phyloP scores from a whole-genome alignment of 1,284 basidiomycete species.

The Ceratobasidium sp. region DNA sequence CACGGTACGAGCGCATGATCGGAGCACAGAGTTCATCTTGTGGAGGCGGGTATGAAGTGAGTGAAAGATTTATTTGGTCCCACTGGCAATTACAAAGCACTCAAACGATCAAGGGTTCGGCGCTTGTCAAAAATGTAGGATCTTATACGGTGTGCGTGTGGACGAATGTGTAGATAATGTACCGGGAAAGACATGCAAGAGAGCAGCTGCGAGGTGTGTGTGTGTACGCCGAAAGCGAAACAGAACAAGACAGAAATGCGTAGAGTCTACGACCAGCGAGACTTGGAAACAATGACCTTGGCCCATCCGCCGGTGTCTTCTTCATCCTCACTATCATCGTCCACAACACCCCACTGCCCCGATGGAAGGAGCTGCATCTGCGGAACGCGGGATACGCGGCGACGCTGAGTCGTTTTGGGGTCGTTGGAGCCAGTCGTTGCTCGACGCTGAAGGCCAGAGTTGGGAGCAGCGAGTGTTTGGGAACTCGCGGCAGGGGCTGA shows the following conservation, averaged over 20 bases:
- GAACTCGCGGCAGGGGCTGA: background rate
- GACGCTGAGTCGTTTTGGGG: slow-evolving; percentile 12
- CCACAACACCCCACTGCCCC: slow-evolving; percentile 46
- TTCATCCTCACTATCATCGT: slow-evolving; percentile 45
- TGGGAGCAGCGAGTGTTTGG: slow-evolving; percentile 8
- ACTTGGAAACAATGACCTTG: slow-evolving; percentile 45
- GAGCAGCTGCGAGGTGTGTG: background rate
- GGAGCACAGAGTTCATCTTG: slow-evolving; percentile 33
- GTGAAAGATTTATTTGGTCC: slow-evolving; percentile 4
- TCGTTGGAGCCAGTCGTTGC: slow-evolving; percentile 11
- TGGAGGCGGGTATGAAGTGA: background rate
- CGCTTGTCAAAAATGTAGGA: slow-evolving; percentile 2
- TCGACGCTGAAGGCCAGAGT: slow-evolving; percentile 17
- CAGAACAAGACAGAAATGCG: background rate
- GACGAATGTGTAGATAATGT: slow-evolving; percentile 31
- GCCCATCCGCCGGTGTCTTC: slow-evolving; percentile 46
- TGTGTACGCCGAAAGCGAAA: slow-evolving; percentile 13
- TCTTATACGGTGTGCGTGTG: background rate
- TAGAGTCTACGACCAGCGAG: slow-evolving; percentile 38
- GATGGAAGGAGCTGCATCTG: slow-evolving; percentile 45
- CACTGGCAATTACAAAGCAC: slow-evolving; percentile 18
- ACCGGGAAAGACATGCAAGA: slow-evolving; percentile 19
- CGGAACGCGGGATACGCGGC: slow-evolving; percentile 36
- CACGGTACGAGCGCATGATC: slow-evolving; percentile 32
- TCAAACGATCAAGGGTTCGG: slow-evolving; percentile 21